Conservation (phyloP, 106 monocot genomes). For the Chionographis japonica region DNA sequence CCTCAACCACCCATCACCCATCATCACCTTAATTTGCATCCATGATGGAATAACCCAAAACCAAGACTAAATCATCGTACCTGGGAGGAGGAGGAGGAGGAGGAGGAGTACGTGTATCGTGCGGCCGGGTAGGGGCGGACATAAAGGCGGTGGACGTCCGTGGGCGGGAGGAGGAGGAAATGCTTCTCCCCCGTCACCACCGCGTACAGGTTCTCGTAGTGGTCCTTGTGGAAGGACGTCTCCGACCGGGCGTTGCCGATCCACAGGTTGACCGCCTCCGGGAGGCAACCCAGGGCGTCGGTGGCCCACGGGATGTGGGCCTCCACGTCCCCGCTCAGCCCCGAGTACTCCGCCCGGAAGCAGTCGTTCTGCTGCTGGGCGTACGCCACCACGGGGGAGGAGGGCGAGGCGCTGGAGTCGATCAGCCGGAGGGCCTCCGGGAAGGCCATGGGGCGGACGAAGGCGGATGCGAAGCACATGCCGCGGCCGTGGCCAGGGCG, state of each 20-base stretch:
- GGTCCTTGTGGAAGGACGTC: constrained; percentile 94
- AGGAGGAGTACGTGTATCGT: constrained; percentile 13
- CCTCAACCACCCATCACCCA: not conserved
- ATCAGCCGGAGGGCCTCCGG: constrained; percentile 32
- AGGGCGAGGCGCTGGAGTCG: constrained; percentile 11
- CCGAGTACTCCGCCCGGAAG: constrained; percentile 64
- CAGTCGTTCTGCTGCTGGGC: constrained; percentile 95
- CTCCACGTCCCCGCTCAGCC: constrained; percentile 62
- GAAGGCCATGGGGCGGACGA: constrained; percentile 42
- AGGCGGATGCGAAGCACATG: constrained; percentile 70
- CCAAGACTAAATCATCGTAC: not conserved
- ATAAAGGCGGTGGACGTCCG: constrained; percentile 82
- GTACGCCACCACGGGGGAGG: constrained; percentile 52
- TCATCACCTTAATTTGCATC: no score
- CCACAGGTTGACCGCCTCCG: constrained; percentile 94
- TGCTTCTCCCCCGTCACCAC: constrained; percentile 83
- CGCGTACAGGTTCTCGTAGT: constrained; percentile 91
- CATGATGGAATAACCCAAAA: not conserved
- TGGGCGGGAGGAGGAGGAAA: constrained; percentile 82
- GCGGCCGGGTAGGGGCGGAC: constrained; percentile 66
- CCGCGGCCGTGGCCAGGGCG: not conserved
- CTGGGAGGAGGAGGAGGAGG: no score
- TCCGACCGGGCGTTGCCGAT: constrained; percentile 65
- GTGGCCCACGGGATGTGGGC: constrained; percentile 71
- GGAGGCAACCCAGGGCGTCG: constrained; percentile 63